Evolutionary conservation across 78 protist species (phyloP).

Genomic region (Dictyostelium citrinum): DNA sequence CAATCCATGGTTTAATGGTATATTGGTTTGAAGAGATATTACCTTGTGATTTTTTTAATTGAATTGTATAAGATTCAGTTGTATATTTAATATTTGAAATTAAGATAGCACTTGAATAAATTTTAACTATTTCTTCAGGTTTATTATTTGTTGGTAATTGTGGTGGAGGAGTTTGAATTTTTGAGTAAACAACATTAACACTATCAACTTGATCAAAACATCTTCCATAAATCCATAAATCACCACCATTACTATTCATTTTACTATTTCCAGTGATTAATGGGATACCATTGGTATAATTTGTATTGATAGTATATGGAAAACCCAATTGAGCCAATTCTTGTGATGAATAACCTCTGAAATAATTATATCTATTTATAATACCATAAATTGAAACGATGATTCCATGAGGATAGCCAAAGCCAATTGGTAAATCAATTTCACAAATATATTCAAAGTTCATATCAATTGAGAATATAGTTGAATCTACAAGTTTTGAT

Average conservation of each 20-base stretch:
- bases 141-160: not conserved
- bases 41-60: not conserved
- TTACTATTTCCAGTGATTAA: not conserved
- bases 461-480: not conserved
- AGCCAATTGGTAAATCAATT: slow-evolving; percentile 1
- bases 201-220: not conserved
- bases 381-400: not conserved
- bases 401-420: slow-evolving; percentile 1
- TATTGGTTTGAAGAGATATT: not conserved
- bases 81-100: not conserved
- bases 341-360: not conserved
- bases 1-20: not conserved
- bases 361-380: not conserved
- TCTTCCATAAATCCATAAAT: not conserved
- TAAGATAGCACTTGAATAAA: not conserved
- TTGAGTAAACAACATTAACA: not conserved
- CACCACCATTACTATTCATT: not conserved
- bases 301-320: not conserved
- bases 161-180: not conserved
- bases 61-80: not conserved
- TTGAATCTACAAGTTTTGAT: not conserved
- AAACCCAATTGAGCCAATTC: not conserved
- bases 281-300: not conserved
- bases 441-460: not conserved
- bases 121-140: not conserved